Conservation (phyloP, 2,329 filamentous ascomycete species). For the Fusarium tanahbumbuense region DNA sequence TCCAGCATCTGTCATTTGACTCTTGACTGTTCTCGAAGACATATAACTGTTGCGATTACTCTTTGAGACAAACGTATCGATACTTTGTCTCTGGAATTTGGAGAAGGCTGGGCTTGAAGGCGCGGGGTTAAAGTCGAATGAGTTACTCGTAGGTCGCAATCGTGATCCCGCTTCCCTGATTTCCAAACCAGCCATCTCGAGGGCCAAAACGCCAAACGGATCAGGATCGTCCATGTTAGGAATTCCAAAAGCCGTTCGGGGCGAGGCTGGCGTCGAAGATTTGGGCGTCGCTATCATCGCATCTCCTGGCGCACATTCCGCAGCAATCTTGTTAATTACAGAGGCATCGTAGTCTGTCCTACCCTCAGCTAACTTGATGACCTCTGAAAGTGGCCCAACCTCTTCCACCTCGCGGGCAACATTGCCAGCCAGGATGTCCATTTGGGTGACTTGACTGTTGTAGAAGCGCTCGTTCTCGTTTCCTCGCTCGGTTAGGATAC, state of each 20-base stretch:
- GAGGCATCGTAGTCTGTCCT: conserved; percentile 77
- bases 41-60: conserved; percentile 81
- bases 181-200: conserved; percentile 90
- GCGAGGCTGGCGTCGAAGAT: conserved; percentile 51
- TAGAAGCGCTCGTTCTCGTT: conserved; percentile 73
- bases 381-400: conserved; percentile 75
- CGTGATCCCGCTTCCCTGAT: conserved; percentile 86
- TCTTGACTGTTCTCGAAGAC: conserved; percentile 75
- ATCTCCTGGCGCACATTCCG: conserved; percentile 81
- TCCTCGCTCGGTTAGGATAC: conserved; percentile 65
- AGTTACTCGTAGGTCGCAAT: conserved; percentile 77
- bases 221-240: conserved; percentile 86
- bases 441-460: conserved; percentile 60
- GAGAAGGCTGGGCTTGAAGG: conserved; percentile 78
- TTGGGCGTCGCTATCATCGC: conserved; percentile 64
- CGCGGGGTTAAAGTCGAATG: conserved; percentile 84
- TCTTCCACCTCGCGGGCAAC: conserved; percentile 66
- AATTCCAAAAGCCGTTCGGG: conserved; percentile 75
- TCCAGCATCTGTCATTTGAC: conserved; percentile 75
- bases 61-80: conserved; percentile 69
- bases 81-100: conserved; percentile 72
- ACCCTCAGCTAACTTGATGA: conserved; percentile 89
- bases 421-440: conserved; percentile 68
- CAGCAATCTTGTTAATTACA: conserved; percentile 72
- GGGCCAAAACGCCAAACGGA: conserved; percentile 87